Evolutionary conservation across 768 basidiomycete species (phyloP).

Genomic region (Amanita thiersii): DNA sequence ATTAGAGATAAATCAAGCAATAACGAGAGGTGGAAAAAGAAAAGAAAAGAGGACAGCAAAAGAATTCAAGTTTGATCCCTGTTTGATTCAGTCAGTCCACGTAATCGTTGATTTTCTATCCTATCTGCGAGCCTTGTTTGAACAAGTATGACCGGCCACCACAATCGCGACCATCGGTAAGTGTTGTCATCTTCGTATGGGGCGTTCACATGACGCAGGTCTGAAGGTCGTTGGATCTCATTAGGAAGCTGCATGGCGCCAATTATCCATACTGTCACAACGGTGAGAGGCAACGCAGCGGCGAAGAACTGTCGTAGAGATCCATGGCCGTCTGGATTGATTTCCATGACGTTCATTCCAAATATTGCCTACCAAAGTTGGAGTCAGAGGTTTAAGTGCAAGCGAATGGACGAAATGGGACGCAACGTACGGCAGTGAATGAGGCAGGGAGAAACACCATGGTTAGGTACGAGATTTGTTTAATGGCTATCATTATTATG

Average conservation of each 20-base stretch:
- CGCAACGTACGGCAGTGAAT: conserved; percentile 34
- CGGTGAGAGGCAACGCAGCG: conserved; percentile 37
- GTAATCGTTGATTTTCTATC: conserved; percentile 2
- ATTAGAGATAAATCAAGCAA: too few relatives aligned
- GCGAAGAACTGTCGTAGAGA: conserved; percentile 34
- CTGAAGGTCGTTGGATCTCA: background rate
- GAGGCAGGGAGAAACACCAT: conserved; percentile 57
- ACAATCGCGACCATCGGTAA: conserved; percentile 5
- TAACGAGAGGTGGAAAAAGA: too few relatives aligned
- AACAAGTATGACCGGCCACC: conserved; percentile 7
- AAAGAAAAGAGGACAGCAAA: too few relatives aligned
- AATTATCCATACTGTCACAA: conserved; percentile 44
- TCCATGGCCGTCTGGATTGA: conserved; percentile 25
- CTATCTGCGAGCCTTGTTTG: conserved; percentile 1
- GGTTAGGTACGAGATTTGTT: conserved; percentile 52
- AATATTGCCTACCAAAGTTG: conserved; percentile 46
- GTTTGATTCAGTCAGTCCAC: too few relatives aligned
- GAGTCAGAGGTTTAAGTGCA: too few relatives aligned
- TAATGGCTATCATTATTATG: conserved; percentile 26
- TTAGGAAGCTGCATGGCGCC: conserved; percentile 35
- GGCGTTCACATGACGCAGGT: background rate
- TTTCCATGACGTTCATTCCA: conserved; percentile 49
- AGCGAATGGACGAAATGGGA: background rate
- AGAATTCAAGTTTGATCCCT: too few relatives aligned
- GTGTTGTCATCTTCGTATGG: background rate